phyloP scores from a whole-genome alignment of 257 asterid species.

The Jacaranda mimosifolia region DNA sequence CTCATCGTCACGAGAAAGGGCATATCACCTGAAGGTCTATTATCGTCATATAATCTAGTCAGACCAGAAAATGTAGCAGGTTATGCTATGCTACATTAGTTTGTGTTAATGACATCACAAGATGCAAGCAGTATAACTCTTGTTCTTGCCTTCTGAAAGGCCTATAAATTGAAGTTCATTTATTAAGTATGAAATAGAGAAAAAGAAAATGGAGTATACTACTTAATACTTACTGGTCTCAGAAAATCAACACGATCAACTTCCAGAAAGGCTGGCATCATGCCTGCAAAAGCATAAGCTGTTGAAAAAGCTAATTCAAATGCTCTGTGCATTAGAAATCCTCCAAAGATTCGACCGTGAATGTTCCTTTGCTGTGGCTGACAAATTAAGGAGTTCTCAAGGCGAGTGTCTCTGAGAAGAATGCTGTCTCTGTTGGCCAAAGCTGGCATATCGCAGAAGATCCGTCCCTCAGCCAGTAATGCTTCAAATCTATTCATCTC shows the following conservation, averaged over 20 bases:
- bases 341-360: conserved; percentile 98
- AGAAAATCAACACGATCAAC: conserved; percentile 96
- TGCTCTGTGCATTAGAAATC: conserved; percentile 91
- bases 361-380: conserved; percentile 99
- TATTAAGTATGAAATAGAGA: not conserved
- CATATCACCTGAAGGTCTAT: not conserved
- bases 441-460: conserved; percentile 98
- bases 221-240: conserved; percentile 71
- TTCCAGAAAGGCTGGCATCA: conserved; percentile 95
- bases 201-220: not conserved
- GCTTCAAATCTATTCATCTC: conserved; percentile 62
- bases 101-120: no score
- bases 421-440: conserved; percentile 92
- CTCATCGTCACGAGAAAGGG: not conserved
- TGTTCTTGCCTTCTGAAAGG: not conserved
- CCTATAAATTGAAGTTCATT: not conserved
- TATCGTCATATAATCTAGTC: no score
- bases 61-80: no score
- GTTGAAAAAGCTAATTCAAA: conserved; percentile 93
- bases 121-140: no score
- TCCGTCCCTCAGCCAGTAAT: conserved; percentile 82
- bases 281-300: conserved; percentile 89
- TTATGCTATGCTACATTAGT: no score
- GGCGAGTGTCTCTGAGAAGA: conserved; percentile 89
- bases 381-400: conserved; percentile 91